Base-by-base conservation (phyloP, 1,284 basidiomycete genomes). In the Cutaneotrichosporon spelunceum region DNA sequence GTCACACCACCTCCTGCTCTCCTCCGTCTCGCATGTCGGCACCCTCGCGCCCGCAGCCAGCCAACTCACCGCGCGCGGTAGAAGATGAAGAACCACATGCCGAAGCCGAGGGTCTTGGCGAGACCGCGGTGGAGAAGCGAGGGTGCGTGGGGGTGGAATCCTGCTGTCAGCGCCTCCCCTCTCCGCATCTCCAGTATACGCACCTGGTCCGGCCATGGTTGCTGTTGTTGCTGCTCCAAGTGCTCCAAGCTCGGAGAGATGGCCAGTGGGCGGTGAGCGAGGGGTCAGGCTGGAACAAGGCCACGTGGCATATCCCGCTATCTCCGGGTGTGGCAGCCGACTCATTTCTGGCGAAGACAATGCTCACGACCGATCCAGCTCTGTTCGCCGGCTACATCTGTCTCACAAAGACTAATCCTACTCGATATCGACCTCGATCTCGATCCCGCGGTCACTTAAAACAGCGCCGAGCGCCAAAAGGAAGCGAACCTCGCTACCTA, bases 31-130 rank as follows among this genome's bases (percentile, higher is more conserved):
- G 16, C 45, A n/a, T n/a, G n/a, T n/a, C n/a, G n/a, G n/a, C n/a
- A 48, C 4, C 19, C 27, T 16, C 27, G 21, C 16, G 16, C 55
- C 13, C 11, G 26, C n/a, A 26, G 6, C 55, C 13, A 29, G 14
- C 14, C 24, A 19, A 83, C 89, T 77, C 72, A 93, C 91, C 91
- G 84, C 67, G 89, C 88, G 64, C 91, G 87, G 81, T 94, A 95
- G 83, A 95, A 94, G 78, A 95, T 90, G 84, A 93, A 96, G 86
- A 95, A 95, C 91, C 91, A 95, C 92, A 95, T 95, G 47, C 87
- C 86, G 42, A 91, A 92, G 61, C 92, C 93, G 61, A 95, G 82
- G 56, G 86, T 85, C 79, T 93, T 93, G 45, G 89, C 85, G 36
- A 93, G 83, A 76, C 91, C 85, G 65, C 84, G 86, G 79, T 92